Evolutionary conservation across 495 filamentous ascomycete species (phyloP), one percentile per base, ranked within the genome.

Genomic region (Lophiotrema nucula): DNA sequence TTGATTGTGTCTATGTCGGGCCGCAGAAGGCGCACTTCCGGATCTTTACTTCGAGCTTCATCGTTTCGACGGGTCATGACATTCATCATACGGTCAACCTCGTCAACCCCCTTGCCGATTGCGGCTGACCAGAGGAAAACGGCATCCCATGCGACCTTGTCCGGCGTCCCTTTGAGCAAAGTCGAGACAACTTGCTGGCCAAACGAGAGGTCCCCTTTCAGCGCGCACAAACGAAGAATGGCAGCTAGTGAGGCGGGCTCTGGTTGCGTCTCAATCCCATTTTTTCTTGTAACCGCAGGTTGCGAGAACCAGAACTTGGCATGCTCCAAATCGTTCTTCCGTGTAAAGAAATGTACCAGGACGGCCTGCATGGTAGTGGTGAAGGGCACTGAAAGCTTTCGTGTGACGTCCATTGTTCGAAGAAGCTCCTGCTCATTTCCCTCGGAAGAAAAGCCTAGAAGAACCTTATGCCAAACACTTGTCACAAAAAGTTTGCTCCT

Each of bases 1-100:
- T 96, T 92, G 52, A 96, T 84, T 27, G 85, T 87, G 2, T 76
- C 73, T n/a, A 83, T 85, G 44, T 85, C 83, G 1, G 90, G 82
- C 2, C 71, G 71, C 2, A 12, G 38, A 19, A 15, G 6, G 15
- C 18, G 37, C 13, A 21, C 15, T 22, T 8, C 18, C 18, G 53
- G 41, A 16, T 53, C 35, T 4, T 48, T 49, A 51, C 38, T 53
- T 26, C 22, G 24, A 6, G 39, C 39, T 18, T 43, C 39, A 18
- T 43, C 39, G 39, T 43, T 43, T 21, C 39, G 10, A 18, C 39
- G 39, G 11, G 19, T 18, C 39, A 43, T 43, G 39, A 43, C 39
- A 18, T 21, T 43, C 52, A 92, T 76, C 78, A 89, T 88, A 43
- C 79, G 75, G 47, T 83, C 82, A 26, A 95, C 76, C 42, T 86